phyloP scores from a whole-genome alignment of 73 alveolate genomes.

The Loxodes magnus region DNA sequence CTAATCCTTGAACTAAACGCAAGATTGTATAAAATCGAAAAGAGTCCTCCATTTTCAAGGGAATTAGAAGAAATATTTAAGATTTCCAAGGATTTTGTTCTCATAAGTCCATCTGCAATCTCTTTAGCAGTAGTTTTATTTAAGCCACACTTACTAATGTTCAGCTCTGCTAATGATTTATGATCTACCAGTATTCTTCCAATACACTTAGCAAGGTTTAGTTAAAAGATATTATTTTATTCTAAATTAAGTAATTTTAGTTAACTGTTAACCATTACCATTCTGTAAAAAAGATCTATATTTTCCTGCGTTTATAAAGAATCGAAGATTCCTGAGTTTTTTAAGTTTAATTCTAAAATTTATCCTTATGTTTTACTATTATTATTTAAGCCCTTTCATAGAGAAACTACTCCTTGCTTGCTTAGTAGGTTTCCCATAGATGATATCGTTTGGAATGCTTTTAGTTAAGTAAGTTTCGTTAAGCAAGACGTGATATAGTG shows the following conservation, averaged over 20 bases:
- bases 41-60: constrained; percentile 56
- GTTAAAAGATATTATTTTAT: not conserved
- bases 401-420: too few relatives aligned
- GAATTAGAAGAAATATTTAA: constrained; percentile 41
- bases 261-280: constrained; percentile 9
- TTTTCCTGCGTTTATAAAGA: not conserved
- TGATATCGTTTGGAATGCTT: not conserved
- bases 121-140: constrained; percentile 58
- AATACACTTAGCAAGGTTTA: constrained; percentile 17
- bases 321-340: too few relatives aligned
- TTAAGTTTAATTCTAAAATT: too few relatives aligned
- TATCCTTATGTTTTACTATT: too few relatives aligned
- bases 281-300: not conserved
- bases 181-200: constrained; percentile 65
- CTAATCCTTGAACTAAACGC: constrained; percentile 61
- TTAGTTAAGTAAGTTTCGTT: constrained; percentile 1
- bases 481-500: constrained; percentile 13
- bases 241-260: too few relatives aligned
- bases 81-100: constrained; percentile 77
- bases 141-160: constrained; percentile 39
- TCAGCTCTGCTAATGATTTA: constrained; percentile 57
- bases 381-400: too few relatives aligned
- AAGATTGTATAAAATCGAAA: constrained; percentile 73
- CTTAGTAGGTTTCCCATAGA: too few relatives aligned
- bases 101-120: constrained; percentile 95